Evolutionary conservation across 2,329 filamentous ascomycete genomes (phyloP).

Genomic region (Cladobotryum protrusum): DNA sequence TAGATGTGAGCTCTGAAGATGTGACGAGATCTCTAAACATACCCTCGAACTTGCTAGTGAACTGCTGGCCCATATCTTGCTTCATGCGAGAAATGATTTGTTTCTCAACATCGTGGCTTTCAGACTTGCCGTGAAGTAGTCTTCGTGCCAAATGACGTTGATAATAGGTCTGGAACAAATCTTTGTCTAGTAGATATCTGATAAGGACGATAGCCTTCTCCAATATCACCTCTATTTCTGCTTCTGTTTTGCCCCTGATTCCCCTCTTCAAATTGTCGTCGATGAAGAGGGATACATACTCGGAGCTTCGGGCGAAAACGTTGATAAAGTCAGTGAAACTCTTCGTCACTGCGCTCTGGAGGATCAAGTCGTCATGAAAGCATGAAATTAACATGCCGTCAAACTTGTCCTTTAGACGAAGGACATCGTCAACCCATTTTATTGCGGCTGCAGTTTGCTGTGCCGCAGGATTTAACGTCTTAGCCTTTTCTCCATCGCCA

Average conservation of each 20-base stretch:
- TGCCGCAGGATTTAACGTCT: slow-evolving; percentile 46
- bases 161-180: slow-evolving; percentile 95
- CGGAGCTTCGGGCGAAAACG: slow-evolving; percentile 73
- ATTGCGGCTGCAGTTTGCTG: slow-evolving; percentile 83
- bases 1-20: slow-evolving; percentile 73
- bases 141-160: slow-evolving; percentile 92
- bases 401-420: slow-evolving; percentile 82
- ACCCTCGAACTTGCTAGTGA: slow-evolving; percentile 86
- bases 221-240: slow-evolving; percentile 74
- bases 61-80: slow-evolving; percentile 88
- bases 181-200: slow-evolving; percentile 84
- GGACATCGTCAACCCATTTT: slow-evolving; percentile 90
- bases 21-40: slow-evolving; percentile 97
- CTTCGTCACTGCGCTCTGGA: slow-evolving; percentile 77
- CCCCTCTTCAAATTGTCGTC: slow-evolving; percentile 94
- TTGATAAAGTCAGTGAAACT: slow-evolving; percentile 95
- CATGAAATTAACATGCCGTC: slow-evolving; percentile 69
- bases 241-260: slow-evolving; percentile 86
- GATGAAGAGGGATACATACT: slow-evolving; percentile 93
- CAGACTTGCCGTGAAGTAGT: slow-evolving; percentile 79
- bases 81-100: slow-evolving; percentile 97
- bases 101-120: slow-evolving; percentile 87
- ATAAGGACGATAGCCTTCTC: slow-evolving; percentile 87
- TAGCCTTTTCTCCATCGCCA: slow-evolving; percentile 33
- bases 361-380: slow-evolving; percentile 66